These are phyloP conservation scores for Melampsora larici-populina DNA, from an alignment of 1,284 basidiomycete genomes.

Conservation along the genomic window DNA sequence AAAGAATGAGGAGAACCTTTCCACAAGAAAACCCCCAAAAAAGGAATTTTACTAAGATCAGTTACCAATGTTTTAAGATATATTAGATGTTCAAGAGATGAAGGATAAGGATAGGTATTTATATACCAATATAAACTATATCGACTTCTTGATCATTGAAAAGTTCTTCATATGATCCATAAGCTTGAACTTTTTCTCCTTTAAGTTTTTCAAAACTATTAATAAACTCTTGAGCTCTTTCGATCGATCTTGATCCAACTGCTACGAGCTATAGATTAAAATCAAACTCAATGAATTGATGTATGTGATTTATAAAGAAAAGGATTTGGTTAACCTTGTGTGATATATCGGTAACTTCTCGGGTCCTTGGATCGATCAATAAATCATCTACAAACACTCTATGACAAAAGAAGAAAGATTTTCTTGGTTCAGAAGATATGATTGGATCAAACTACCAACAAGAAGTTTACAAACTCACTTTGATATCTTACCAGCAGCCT, in stretches of 20 bases:
- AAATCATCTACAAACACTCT: slow-evolving; percentile 55
- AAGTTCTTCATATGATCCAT: slow-evolving; percentile 73
- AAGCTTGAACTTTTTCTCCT: slow-evolving; percentile 58
- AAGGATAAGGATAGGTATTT: too few relatives aligned
- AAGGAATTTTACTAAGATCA: background rate
- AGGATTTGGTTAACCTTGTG: slow-evolving; percentile 58
- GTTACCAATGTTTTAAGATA: background rate
- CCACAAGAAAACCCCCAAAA: background rate
- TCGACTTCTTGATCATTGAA: slow-evolving; percentile 65
- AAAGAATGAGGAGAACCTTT: slow-evolving; percentile 72
- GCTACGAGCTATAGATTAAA: slow-evolving; percentile 60
- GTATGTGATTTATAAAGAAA: background rate
- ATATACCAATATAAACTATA: slow-evolving; percentile 57
- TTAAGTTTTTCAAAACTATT: slow-evolving; percentile 47
- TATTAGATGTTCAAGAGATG: too few relatives aligned
- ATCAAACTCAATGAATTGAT: background rate
- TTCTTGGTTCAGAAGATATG: slow-evolving; percentile 22
- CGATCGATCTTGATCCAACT: slow-evolving; percentile 67
- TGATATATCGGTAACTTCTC: slow-evolving; percentile 67
- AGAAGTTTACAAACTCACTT: background rate
- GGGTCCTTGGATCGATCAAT: slow-evolving; percentile 54
- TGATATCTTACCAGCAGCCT: background rate
- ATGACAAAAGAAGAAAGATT: slow-evolving; percentile 42
- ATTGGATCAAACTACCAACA: background rate
- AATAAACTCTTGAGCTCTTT: slow-evolving; percentile 72